Conservation (phyloP, 1,139 yeast genomes). For the Candida dubliniensis region DNA sequence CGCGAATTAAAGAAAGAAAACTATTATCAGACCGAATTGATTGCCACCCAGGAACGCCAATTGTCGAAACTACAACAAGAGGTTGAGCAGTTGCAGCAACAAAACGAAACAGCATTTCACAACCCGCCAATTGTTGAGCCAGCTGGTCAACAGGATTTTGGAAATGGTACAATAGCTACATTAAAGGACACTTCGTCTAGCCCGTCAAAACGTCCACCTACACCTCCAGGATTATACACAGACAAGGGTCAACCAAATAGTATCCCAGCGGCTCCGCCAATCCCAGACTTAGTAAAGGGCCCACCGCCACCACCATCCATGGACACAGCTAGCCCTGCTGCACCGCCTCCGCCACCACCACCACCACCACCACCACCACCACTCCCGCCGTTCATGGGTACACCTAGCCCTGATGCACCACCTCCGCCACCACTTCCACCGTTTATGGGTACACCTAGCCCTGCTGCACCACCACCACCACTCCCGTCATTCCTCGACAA, state of each 20-base stretch:
- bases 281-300: conserved; percentile 2
- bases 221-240: conserved; percentile 20
- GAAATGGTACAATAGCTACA: conserved; percentile 4
- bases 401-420: conserved; percentile 4
- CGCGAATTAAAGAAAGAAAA: conserved; percentile 12
- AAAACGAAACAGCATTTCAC: neutral
- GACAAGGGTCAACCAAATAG: too few relatives aligned
- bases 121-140: neutral
- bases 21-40: conserved; percentile 18
- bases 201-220: conserved; percentile 18
- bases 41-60: conserved; percentile 20
- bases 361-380: conserved; percentile 20
- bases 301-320: neutral
- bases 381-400: conserved; percentile 4
- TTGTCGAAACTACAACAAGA: conserved; percentile 22
- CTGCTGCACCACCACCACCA: conserved; percentile 9
- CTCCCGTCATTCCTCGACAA: too few relatives aligned
- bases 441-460: conserved; percentile 7
- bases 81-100: conserved; percentile 10
- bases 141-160: conserved; percentile 10
- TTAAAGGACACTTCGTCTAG: conserved; percentile 5
- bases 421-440: conserved; percentile 17
- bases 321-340: neutral
- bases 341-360: conserved; percentile 22
- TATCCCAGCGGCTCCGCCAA: neutral